Percentiles rank a stretch among this genome's conserved stretches.
Evolutionary conservation across 2,329 filamentous ascomycete genomes (phyloP).

Genomic region (Neodidymelliopsis sp.): DNA sequence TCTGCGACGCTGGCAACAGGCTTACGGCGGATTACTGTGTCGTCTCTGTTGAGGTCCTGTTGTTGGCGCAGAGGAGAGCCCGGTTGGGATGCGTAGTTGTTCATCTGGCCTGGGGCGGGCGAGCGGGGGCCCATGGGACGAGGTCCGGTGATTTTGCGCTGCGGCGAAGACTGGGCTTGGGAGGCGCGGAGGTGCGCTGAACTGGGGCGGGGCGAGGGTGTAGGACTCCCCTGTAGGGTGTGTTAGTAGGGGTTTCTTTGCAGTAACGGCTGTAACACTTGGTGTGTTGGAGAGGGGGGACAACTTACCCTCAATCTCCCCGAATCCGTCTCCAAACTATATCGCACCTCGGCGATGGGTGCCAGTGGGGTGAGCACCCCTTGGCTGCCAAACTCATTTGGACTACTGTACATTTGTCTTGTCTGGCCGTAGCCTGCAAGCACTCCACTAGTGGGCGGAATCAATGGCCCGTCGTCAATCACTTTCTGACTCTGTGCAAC

Average conservation of each 20-base stretch:
- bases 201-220: slow-evolving; percentile 42
- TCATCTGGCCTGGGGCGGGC: slow-evolving; percentile 52
- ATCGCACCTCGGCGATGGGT: slow-evolving; percentile 61
- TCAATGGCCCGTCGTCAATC: slow-evolving; percentile 64
- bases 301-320: slow-evolving; percentile 37
- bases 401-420: slow-evolving; percentile 49
- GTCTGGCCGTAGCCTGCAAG: slow-evolving; percentile 49
- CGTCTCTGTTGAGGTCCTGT: slow-evolving; percentile 11
- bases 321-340: slow-evolving; percentile 57
- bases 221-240: slow-evolving; percentile 42
- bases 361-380: slow-evolving; percentile 52
- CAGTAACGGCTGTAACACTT: neutral
- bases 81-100: neutral
- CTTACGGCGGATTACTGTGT: slow-evolving; percentile 48
- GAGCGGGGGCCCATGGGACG: slow-evolving; percentile 56
- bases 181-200: slow-evolving; percentile 35
- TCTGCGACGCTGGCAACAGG: slow-evolving; percentile 28
- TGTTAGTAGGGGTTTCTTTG: slow-evolving; percentile 18
- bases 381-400: slow-evolving; percentile 47
- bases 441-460: slow-evolving; percentile 60
- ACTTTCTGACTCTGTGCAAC: slow-evolving; percentile 63
- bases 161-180: slow-evolving; percentile 34
- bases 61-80: slow-evolving; percentile 37
- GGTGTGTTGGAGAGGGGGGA: neutral
- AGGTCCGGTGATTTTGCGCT: slow-evolving; percentile 58